Evolutionary conservation across 768 basidiomycete species (phyloP), one percentile per base, ranked within the genome.

Genomic region (Brasilioporus rufonigricans): DNA sequence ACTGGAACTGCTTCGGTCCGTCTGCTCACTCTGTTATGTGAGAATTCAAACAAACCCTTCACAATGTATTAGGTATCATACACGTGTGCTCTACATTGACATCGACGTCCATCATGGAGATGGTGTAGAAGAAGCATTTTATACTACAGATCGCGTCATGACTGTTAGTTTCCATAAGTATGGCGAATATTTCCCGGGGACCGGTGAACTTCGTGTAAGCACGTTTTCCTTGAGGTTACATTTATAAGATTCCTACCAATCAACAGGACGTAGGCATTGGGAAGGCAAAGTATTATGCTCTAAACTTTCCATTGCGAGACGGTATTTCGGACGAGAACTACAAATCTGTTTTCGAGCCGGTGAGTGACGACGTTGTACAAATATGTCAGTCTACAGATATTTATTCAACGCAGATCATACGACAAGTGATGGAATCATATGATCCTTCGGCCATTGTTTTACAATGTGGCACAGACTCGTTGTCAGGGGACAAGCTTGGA

Each of bases 51-150:
- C 52, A 31, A 45, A 53, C 16, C 13, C n/a, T 6, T 43, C 18
- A 19, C 23, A 35, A 23, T 46, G 23, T 48, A 24, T 36, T 38
- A 93, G 93, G 61, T 97, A 97, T 71, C 94, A 98, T 67, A 84
- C 83, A 13, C 83, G 97, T 32, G 97, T 99, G 27, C 79, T 99
- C 21, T 99, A 99, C 73, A 94, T 99, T 61, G 97, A 99, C 67
- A 95, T 99, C 55, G 97, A 99, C 68, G 92, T 97, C 1, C 97
- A 99, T 68, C 97, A 99, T 58, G 97, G 97, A 16, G 97, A 99
- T 71, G 97, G 97, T 40, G 97, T 99, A 23, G 97, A 99, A 69
- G 97, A 99, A 72, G 97, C 97, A 0, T 99, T 99, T 71, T 99
- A 98, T 71, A 95, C 94, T 4, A 98, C 97, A 21, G 96, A 99